phyloP scores from a whole-genome alignment of 2,329 filamentous ascomycete species.

The Xylariaceae sp. region DNA sequence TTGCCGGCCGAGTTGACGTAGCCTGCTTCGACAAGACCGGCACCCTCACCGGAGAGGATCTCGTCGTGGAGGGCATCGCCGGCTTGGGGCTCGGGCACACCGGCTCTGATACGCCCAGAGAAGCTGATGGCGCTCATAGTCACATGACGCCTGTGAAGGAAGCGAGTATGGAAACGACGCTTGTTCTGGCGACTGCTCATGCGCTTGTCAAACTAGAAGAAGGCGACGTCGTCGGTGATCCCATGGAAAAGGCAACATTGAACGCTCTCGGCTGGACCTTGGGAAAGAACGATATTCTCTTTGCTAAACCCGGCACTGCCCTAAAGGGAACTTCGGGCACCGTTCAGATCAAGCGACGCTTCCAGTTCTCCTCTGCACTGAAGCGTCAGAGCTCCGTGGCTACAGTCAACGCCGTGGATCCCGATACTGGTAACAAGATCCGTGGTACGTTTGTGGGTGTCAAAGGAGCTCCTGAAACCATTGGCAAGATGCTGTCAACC shows the following conservation, averaged over 20 bases:
- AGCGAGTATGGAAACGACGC: conserved; percentile 73
- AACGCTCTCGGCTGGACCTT: conserved; percentile 85
- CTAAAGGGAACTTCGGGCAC: conserved; percentile 56
- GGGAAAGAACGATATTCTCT: conserved; percentile 81
- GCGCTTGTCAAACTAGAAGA: conserved; percentile 95
- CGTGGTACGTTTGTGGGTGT: conserved; percentile 89
- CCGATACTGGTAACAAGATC: conserved; percentile 66
- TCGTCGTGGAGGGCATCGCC: conserved; percentile 95
- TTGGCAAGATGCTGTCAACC: conserved; percentile 82
- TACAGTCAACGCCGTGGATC: conserved; percentile 67
- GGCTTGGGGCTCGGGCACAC: conserved; percentile 70
- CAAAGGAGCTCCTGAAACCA: conserved; percentile 96
- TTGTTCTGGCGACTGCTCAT: conserved; percentile 92
- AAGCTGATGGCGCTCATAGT: conserved; percentile 77
- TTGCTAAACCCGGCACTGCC: conserved; percentile 53
- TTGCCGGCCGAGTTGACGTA: conserved; percentile 88
- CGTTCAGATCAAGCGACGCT: conserved; percentile 92
- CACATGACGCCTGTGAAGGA: conserved; percentile 66
- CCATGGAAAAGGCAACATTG: conserved; percentile 97
- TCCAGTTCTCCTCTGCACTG: conserved; percentile 94
- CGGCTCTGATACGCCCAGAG: conserved; percentile 58
- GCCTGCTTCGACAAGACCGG: conserved; percentile 99
- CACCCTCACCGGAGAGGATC: conserved; percentile 90
- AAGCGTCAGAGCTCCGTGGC: conserved; percentile 96
- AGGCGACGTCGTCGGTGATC: conserved; percentile 93